Conservation (phyloP, 352 stramenopile species). For the Phytophthora pluvialis region DNA sequence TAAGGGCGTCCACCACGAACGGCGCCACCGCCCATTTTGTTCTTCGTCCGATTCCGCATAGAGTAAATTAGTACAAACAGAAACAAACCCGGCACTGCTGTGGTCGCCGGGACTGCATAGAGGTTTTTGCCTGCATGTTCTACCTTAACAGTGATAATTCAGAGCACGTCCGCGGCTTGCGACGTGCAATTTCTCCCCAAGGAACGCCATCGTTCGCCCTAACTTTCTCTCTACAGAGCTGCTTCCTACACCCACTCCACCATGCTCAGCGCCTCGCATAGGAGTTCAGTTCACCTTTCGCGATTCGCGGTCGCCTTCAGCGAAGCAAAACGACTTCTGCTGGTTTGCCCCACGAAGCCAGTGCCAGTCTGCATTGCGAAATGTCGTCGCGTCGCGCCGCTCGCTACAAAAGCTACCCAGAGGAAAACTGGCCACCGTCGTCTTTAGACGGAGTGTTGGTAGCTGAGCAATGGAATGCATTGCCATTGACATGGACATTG, state of each 20-base stretch:
- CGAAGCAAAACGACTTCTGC: conserved; percentile 12
- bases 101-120: conserved; percentile 14
- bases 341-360: background rate
- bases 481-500: background rate
- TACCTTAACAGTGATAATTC: conserved; percentile 32
- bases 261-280: too few species aligned
- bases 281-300: background rate
- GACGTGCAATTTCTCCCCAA: background rate
- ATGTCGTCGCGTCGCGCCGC: background rate
- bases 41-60: conserved; percentile 39
- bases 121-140: conserved; percentile 31
- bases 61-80: conserved; percentile 50
- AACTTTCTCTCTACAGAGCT: too few species aligned
- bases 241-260: too few species aligned
- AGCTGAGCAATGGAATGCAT: background rate
- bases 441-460: background rate
- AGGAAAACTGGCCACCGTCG: background rate
- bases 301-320: background rate
- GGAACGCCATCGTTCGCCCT: too few species aligned
- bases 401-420: background rate
- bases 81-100: conserved; percentile 24
- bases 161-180: conserved; percentile 9
- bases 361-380: background rate
- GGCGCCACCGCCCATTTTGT: conserved; percentile 26
- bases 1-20: conserved; percentile 14